phyloP scores from a whole-genome alignment of 345 rosid genomes.

The Pugionium cornutum region DNA sequence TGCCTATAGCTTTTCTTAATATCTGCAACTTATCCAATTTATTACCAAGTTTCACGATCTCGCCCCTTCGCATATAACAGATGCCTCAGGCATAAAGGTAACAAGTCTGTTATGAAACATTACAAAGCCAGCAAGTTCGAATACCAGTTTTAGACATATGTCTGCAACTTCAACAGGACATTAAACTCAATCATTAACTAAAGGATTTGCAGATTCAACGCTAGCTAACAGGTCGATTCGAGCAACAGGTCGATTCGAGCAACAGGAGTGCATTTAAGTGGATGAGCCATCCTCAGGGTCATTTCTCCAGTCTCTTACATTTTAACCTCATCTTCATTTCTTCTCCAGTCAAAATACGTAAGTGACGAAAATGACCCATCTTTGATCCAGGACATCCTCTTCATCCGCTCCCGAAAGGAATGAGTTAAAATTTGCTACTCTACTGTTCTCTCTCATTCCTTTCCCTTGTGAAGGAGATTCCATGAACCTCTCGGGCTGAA shows the following conservation, averaged over 20 bases:
- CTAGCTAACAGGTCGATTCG: constrained; percentile 31
- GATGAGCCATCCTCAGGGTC: constrained; percentile 40
- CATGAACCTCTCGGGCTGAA: constrained; percentile 43
- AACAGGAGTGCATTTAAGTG: constrained; percentile 38
- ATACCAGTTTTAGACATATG: constrained; percentile 4
- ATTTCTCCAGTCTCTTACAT: constrained; percentile 41
- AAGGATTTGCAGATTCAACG: constrained; percentile 13
- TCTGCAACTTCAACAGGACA: not conserved
- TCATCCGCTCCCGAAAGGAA: constrained; percentile 44
- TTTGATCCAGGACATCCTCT: constrained; percentile 41
- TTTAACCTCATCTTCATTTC: constrained; percentile 24
- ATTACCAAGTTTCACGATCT: constrained; percentile 10
- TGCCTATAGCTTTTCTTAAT: constrained; percentile 27
- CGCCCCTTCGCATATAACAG: too few species aligned
- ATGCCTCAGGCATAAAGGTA: too few species aligned
- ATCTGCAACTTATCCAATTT: constrained; percentile 20
- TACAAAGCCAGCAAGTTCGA: constrained; percentile 10
- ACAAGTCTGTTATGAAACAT: too few species aligned
- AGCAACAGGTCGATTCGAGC: constrained; percentile 39
- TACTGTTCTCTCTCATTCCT: constrained; percentile 20
- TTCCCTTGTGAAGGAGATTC: constrained; percentile 17
- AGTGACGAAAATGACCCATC: constrained; percentile 32
- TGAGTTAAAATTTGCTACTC: constrained; percentile 32
- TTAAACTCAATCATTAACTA: constrained; percentile 18
- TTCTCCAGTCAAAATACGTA: constrained; percentile 42